Percentiles rank a stretch among this genome's conserved stretches.
These are phyloP conservation scores for Asterella californica DNA, from an alignment of 225 moss, liverwort and hornwort genomes.

Conservation along the genomic window DNA sequence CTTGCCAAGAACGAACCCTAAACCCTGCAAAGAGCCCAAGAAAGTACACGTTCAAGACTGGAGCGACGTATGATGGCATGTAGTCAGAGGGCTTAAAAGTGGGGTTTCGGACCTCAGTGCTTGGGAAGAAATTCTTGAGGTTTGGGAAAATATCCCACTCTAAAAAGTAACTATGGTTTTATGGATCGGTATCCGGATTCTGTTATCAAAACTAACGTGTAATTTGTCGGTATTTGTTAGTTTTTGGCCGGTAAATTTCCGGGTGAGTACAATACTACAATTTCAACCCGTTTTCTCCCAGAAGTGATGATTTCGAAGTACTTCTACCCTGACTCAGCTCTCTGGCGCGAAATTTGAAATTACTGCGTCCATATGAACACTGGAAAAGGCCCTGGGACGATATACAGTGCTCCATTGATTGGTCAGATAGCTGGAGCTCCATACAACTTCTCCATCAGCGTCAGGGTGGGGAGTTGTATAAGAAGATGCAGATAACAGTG, in stretches of 20 bases:
- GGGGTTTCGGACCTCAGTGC: no score
- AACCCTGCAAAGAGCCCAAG: no score
- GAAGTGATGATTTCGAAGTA: conserved; percentile 12
- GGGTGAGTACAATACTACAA: no score
- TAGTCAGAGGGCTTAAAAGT: conserved; percentile 57
- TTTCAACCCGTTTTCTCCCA: no score
- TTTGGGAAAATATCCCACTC: no score
- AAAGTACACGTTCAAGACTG: conserved; percentile 66
- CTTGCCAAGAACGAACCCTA: no score
- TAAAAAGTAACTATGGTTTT: no score
- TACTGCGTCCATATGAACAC: conserved; percentile 22
- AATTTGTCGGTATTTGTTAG: no score
- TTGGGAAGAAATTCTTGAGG: no score
- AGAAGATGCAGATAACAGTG: conserved; percentile 10
- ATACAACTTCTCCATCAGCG: conserved; percentile 1
- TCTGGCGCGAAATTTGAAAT: neutral
- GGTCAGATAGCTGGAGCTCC: conserved; percentile 4
- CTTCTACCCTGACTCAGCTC: neutral
- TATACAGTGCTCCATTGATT: conserved; percentile 10
- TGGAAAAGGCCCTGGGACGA: conserved; percentile 7
- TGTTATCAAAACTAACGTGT: no score
- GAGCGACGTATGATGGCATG: conserved; percentile 61
- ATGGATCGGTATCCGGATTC: no score
- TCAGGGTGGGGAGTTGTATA: conserved; percentile 14
- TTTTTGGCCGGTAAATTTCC: no score